These are phyloP conservation scores for Linnemannia hyalina DNA, from an alignment of 192 early-diverging fungal species.

Conservation along the genomic window DNA sequence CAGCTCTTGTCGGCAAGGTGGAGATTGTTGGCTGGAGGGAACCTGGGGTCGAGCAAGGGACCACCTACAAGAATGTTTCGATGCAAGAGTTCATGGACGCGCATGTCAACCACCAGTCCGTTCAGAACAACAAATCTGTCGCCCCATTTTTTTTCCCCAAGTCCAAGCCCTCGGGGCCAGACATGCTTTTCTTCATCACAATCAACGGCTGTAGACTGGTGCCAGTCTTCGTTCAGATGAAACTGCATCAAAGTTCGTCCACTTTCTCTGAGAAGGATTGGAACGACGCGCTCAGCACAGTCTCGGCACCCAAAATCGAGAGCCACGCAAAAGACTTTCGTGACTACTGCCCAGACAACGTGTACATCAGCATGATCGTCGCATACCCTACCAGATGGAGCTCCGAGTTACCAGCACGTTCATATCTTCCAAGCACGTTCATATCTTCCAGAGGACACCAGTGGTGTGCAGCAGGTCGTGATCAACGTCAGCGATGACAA, in stretches of 20 bases:
- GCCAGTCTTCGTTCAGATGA: conserved; percentile 19
- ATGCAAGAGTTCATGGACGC: conserved; percentile 29
- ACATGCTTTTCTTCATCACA: conserved; percentile 20
- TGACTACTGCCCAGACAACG: conserved; percentile 22
- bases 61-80: too few species aligned
- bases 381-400: conserved; percentile 2
- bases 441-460: too few species aligned
- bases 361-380: conserved; percentile 31
- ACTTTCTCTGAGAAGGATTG: neutral
- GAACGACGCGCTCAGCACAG: neutral
- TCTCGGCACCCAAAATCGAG: conserved; percentile 12
- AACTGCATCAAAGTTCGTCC: conserved; percentile 16
- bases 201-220: neutral
- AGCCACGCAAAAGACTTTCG: conserved; percentile 21
- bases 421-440: conserved; percentile 14
- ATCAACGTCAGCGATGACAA: conserved; percentile 16
- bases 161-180: conserved; percentile 24
- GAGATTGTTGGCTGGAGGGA: too few species aligned
- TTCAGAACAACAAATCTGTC: conserved; percentile 16
- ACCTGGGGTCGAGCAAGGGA: too few species aligned
- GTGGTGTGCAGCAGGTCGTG: conserved; percentile 36
- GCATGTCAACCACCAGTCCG: conserved; percentile 24
- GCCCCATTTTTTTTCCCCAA: conserved; percentile 34
- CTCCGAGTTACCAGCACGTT: conserved; percentile 6
- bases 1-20: too few species aligned